Evolutionary conservation across 2,329 filamentous ascomycete species (phyloP).

Genomic region (Calonectria hongkongensis): DNA sequence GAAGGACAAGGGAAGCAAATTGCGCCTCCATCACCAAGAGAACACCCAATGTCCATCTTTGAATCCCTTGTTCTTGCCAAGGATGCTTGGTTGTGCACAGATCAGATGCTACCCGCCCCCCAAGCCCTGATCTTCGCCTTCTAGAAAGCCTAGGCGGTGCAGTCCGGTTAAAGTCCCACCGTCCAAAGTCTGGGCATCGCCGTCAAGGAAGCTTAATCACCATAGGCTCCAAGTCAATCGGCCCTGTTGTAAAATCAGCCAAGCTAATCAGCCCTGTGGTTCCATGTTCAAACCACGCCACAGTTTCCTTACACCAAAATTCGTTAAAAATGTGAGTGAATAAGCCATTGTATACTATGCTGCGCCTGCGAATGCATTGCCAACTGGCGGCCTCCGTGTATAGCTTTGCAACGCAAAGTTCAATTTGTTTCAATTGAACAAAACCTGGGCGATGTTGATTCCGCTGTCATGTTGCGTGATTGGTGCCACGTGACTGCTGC

Average conservation of each 20-base stretch:
- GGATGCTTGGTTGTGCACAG: background rate
- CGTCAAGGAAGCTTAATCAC: background rate
- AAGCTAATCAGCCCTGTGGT: constrained; percentile 29
- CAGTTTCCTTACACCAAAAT: background rate
- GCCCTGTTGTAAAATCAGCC: constrained; percentile 6
- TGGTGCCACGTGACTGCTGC: background rate
- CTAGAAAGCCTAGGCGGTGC: background rate
- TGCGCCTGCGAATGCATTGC: no score
- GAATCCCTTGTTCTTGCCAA: background rate
- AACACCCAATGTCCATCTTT: background rate
- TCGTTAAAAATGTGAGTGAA: background rate
- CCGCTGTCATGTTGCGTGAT: background rate
- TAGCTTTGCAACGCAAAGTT: background rate
- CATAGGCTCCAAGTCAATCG: constrained; percentile 4
- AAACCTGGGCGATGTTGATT: background rate
- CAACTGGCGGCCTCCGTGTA: background rate
- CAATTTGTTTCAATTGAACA: background rate
- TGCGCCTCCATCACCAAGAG: background rate
- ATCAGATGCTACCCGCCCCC: background rate
- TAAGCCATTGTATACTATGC: background rate
- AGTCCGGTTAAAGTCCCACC: background rate
- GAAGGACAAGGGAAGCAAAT: background rate
- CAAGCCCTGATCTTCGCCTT: background rate
- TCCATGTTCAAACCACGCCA: no score
- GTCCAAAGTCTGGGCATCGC: background rate